Conservation (phyloP, 371 early-diverging fungal species). For the Mortierella sp. region DNA sequence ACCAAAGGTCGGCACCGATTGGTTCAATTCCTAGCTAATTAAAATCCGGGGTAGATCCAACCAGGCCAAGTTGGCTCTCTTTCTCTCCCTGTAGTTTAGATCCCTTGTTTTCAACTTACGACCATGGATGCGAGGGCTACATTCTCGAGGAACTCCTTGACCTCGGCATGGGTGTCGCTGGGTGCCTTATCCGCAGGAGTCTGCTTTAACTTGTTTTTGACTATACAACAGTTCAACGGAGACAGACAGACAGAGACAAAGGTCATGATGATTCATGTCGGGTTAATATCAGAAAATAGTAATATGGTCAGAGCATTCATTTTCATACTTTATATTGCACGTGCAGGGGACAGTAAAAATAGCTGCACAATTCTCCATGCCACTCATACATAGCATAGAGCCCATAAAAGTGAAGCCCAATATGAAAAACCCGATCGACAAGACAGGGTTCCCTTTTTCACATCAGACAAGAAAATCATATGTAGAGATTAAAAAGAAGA, state of each 20-base stretch:
- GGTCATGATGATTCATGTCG: background rate
- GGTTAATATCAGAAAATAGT: constrained; percentile 3
- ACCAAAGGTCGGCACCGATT: background rate
- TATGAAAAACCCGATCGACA: constrained; percentile 8
- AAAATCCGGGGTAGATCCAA: background rate
- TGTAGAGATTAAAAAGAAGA: background rate
- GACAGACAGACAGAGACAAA: background rate
- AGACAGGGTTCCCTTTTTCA: background rate
- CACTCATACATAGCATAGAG: background rate
- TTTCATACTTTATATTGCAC: background rate
- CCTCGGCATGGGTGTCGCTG: constrained; percentile 29
- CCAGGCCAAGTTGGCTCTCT: background rate
- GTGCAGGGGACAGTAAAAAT: constrained; percentile 14
- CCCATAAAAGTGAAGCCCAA: constrained; percentile 6
- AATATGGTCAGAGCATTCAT: background rate
- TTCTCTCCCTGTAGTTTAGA: background rate
- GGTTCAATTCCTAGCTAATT: background rate
- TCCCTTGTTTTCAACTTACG: constrained; percentile 20
- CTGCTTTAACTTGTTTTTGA: constrained; percentile 43
- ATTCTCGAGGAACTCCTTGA: constrained; percentile 32
- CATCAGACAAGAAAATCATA: background rate
- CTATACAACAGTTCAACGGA: constrained; percentile 22
- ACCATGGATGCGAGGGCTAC: constrained; percentile 23
- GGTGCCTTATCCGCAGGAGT: constrained; percentile 38
- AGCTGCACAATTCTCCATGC: background rate